Evolutionary conservation across 2,329 filamentous ascomycete genomes (phyloP), one percentile per base, ranked within the genome.

Genomic region (Paracamarosporium sp.): DNA sequence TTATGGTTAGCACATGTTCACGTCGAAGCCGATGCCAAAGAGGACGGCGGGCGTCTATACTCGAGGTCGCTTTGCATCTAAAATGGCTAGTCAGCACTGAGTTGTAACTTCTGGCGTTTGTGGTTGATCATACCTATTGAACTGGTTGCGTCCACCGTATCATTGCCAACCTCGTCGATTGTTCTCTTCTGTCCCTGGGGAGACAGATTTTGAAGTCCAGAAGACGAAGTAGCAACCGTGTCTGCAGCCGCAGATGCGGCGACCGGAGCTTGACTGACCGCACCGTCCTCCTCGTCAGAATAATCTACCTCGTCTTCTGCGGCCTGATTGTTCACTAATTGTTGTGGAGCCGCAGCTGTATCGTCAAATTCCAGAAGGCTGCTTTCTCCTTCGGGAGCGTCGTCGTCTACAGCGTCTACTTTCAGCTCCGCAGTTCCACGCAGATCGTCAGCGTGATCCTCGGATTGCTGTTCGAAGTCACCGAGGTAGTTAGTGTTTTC

Each of bases 161-260:
- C 70, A 56, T 70, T 59, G 59, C 65, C 66, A 59, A 71, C 69
- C 62, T 74, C 70, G 58, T 72, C 70, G 54, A 73, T 67, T 15
- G 69, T 67, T 55, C 73, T 66, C 59, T 75, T 75, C 45, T 63
- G 68, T 62, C 69, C 66, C 61, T 72, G 70, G n/a, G 66, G 62
- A 43, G 71, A 73, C 50, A 61, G 50, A 24, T 65, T 56, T 38
- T 62, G 57, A 50, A 59, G 59, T 31, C 66, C 64, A 45, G 59
- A 64, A 45, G 65, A 71, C 57, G 66, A 70, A 66, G 60, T 59
- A 33, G 60, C 64, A 55, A 64, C 57, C 58, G 65, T 62, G 53
- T 65, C 59, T 64, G 65, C 69, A 71, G 60, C 66, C 62, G 62
- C 62, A 70, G 67, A 69, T 61, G 57, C 59, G 57, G 61, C 61